Evolutionary conservation across 1,284 basidiomycete species (phyloP).

Genomic region (Kwoniella shivajii): DNA sequence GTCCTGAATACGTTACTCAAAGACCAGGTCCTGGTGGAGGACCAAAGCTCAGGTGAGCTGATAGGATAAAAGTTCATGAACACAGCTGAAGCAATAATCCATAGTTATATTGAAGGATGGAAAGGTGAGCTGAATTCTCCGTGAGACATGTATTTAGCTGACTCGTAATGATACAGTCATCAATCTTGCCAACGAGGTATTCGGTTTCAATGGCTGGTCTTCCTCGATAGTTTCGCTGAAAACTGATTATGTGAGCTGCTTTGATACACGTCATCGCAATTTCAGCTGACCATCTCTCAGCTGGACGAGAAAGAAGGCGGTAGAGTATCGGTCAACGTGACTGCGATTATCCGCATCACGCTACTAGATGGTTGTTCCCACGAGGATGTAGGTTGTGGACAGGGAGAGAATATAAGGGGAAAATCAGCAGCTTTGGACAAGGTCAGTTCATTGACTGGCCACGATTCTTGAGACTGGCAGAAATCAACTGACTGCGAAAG

Average conservation of each 20-base stretch:
- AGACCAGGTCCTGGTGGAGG: conserved; percentile 84
- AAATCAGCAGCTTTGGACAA: conserved; percentile 90
- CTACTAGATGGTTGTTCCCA: conserved; percentile 86
- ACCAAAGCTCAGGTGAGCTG: conserved; percentile 64
- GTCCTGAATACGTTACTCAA: conserved; percentile 88
- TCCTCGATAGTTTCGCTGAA: conserved; percentile 77
- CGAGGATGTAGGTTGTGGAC: conserved; percentile 91
- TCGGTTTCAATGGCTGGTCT: conserved; percentile 98
- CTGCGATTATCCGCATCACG: conserved; percentile 82
- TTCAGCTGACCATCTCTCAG: conserved; percentile 25
- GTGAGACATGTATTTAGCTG: neutral
- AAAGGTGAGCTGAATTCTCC: conserved; percentile 57
- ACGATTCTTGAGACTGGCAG: neutral
- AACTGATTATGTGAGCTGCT: conserved; percentile 61
- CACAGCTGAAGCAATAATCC: neutral
- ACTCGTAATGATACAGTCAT: neutral
- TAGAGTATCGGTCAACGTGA: conserved; percentile 75
- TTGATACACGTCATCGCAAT: neutral
- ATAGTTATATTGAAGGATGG: conserved; percentile 94
- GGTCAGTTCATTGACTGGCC: conserved; percentile 58
- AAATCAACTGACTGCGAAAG: conserved; percentile 8
- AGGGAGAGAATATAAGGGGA: conserved; percentile 77
- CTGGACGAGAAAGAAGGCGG: conserved; percentile 68
- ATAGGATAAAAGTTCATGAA: neutral
- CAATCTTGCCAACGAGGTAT: conserved; percentile 88